phyloP scores from a whole-genome alignment of 108 stramenopile genomes.

The Schizochytrium sp. region DNA sequence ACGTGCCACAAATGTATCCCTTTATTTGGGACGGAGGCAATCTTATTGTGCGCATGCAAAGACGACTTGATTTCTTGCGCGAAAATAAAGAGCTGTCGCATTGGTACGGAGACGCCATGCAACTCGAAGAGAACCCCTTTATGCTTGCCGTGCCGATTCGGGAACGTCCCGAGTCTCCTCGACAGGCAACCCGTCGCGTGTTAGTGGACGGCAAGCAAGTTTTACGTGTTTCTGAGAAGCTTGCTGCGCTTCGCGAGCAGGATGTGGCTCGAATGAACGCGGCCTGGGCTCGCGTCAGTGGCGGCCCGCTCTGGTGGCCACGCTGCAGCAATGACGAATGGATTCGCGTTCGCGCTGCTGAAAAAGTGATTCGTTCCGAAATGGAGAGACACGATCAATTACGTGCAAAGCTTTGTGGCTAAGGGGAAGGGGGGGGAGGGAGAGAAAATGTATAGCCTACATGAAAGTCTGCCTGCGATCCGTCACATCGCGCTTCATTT shows the following conservation, averaged over 20 bases:
- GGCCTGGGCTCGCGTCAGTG: not conserved
- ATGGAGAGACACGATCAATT: too few relatives aligned
- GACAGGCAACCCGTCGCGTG: not conserved
- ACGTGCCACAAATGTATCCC: not conserved
- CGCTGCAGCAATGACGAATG: not conserved
- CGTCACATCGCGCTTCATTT: too few relatives aligned
- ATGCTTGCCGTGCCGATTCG: not conserved
- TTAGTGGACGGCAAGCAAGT: not conserved
- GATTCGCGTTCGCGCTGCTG: not conserved
- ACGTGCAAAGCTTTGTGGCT: too few relatives aligned
- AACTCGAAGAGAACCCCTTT: not conserved
- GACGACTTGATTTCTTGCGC: not conserved
- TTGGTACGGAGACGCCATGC: slow-evolving; percentile 1
- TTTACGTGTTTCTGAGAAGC: not conserved
- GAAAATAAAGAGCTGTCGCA: not conserved
- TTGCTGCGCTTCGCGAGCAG: not conserved
- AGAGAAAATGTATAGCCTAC: too few relatives aligned
- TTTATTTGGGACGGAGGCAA: not conserved
- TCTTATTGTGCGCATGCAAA: not conserved
- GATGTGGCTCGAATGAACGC: not conserved
- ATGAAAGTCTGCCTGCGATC: too few relatives aligned
- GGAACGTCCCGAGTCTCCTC: not conserved
- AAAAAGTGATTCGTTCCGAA: not conserved
- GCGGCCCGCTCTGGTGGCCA: not conserved
- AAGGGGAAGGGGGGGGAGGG: too few relatives aligned